These are phyloP conservation scores for Nitzschia putrida DNA, from an alignment of 108 stramenopile species.

Conservation along the genomic window DNA sequence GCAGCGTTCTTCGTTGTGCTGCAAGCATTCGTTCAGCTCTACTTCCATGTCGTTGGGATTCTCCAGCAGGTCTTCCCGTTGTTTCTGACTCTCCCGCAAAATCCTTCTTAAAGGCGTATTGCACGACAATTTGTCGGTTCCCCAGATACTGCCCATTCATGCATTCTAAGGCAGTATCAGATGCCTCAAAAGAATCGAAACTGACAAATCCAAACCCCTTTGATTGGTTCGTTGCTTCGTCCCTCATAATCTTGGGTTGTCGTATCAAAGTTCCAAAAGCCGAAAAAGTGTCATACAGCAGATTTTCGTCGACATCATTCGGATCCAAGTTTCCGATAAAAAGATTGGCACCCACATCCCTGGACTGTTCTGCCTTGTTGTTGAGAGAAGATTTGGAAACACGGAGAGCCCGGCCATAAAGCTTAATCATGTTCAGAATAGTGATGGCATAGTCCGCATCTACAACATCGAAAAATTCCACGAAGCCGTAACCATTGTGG, in stretches of 20 bases:
- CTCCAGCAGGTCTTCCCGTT: constrained; percentile 48
- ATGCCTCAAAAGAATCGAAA: constrained; percentile 92
- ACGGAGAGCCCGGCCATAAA: constrained; percentile 88
- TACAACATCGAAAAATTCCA: constrained; percentile 89
- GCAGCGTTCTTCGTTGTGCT: constrained; percentile 58
- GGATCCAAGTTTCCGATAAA: constrained; percentile 97
- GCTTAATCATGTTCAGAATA: constrained; percentile 96
- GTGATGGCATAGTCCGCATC: constrained; percentile 98
- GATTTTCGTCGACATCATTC: constrained; percentile 93
- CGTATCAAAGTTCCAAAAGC: constrained; percentile 95
- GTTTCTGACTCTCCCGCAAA: constrained; percentile 49
- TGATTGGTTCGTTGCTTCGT: constrained; percentile 79
- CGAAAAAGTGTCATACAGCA: constrained; percentile 97
- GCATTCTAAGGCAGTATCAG: constrained; percentile 96
- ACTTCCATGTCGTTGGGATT: constrained; percentile 86
- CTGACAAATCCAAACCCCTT: constrained; percentile 96
- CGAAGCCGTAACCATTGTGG: constrained; percentile 95
- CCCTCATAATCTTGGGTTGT: constrained; percentile 89
- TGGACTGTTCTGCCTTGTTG: constrained; percentile 65
- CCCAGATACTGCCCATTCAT: constrained; percentile 98
- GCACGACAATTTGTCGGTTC: constrained; percentile 92
- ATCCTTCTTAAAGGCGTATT: constrained; percentile 98
- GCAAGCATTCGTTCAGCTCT: constrained; percentile 98
- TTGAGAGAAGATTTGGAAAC: constrained; percentile 90
- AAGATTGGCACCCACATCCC: constrained; percentile 97